phyloP scores from a whole-genome alignment of 371 early-diverging fungal genomes.

The Mortierella sp. region DNA sequence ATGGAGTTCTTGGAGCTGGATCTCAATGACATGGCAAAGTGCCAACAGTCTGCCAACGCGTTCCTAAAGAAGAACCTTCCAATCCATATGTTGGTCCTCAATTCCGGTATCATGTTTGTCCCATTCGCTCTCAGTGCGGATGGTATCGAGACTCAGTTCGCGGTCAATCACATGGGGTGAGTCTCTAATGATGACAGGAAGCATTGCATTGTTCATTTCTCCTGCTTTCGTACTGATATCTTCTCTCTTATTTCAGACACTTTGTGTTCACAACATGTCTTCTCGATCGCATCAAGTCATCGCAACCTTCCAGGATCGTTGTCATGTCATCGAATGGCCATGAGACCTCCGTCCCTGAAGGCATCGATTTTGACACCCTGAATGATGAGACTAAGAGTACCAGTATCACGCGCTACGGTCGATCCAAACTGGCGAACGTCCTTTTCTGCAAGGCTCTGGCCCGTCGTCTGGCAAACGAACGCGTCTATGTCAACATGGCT shows the following conservation, averaged over 20 bases:
- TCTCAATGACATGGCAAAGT: constrained; percentile 61
- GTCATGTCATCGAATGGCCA: constrained; percentile 56
- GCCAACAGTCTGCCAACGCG: constrained; percentile 60
- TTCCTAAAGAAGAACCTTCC: constrained; percentile 57
- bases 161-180: constrained; percentile 54
- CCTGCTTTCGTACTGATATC: constrained; percentile 43
- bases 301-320: constrained; percentile 64
- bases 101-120: constrained; percentile 75
- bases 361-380: constrained; percentile 52
- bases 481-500: constrained; percentile 68
- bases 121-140: constrained; percentile 72
- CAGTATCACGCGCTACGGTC: constrained; percentile 56
- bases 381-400: constrained; percentile 49
- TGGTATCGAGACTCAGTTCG: constrained; percentile 66
- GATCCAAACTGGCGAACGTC: constrained; percentile 74
- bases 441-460: constrained; percentile 68
- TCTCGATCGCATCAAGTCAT: constrained; percentile 63
- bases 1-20: constrained; percentile 71
- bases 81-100: constrained; percentile 73
- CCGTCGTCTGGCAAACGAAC: constrained; percentile 54
- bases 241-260: constrained; percentile 56
- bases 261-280: constrained; percentile 69
- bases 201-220: no score
- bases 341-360: constrained; percentile 12
- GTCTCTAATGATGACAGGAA: neutral